phyloP scores from a whole-genome alignment of 805 yeast species.

The Candida vaughaniae region DNA sequence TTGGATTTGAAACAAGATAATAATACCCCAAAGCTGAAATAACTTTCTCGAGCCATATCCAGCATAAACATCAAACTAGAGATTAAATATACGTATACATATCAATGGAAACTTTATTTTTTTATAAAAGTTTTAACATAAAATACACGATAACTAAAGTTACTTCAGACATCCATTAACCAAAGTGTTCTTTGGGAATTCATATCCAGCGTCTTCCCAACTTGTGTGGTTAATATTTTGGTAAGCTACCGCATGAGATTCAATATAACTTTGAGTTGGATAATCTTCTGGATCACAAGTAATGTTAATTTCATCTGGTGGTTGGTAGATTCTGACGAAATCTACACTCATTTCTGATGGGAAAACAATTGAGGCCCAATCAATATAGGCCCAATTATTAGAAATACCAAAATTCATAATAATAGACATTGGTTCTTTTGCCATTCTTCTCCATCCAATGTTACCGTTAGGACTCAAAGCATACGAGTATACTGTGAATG shows the following conservation, averaged over 20 bases:
- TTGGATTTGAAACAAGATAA: neutral
- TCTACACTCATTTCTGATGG: slow-evolving; percentile 79
- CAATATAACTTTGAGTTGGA: slow-evolving; percentile 85
- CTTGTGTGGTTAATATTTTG: slow-evolving; percentile 63
- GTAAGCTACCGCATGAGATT: slow-evolving; percentile 68
- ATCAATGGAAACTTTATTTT: too few relatives aligned
- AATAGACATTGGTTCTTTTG: slow-evolving; percentile 92
- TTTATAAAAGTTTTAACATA: slow-evolving; percentile 5
- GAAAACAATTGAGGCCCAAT: slow-evolving; percentile 79
- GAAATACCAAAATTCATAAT: slow-evolving; percentile 88
- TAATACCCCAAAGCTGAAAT: too few relatives aligned
- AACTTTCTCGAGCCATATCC: too few relatives aligned
- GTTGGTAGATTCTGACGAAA: slow-evolving; percentile 91
- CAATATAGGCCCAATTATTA: slow-evolving; percentile 89
- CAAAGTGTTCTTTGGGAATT: slow-evolving; percentile 39
- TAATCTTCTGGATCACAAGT: slow-evolving; percentile 86
- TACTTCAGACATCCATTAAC: slow-evolving; percentile 17
- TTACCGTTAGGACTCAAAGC: slow-evolving; percentile 92
- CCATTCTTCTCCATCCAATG: slow-evolving; percentile 73
- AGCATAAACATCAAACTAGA: too few relatives aligned
- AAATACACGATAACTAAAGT: slow-evolving; percentile 5
- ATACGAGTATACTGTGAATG: slow-evolving; percentile 67
- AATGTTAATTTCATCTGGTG: slow-evolving; percentile 53
- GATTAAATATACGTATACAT: too few relatives aligned
- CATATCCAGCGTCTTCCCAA: slow-evolving; percentile 76